These are phyloP conservation scores for Fonsecaea erecta DNA, from an alignment of 2,329 filamentous ascomycete genomes.

Conservation along the genomic window DNA sequence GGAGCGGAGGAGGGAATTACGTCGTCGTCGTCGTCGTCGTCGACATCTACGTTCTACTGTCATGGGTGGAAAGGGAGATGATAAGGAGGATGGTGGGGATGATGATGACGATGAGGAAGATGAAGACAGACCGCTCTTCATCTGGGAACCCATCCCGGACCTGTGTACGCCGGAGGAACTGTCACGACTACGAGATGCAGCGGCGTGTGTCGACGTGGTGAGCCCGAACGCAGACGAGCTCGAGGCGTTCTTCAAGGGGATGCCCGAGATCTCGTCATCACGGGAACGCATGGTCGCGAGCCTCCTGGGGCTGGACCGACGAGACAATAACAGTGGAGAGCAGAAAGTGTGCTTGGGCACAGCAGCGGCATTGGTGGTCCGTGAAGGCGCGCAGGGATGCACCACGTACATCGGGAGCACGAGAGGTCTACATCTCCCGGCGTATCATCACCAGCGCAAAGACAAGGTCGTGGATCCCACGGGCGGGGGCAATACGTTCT, in stretches of 20 bases:
- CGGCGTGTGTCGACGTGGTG: conserved; percentile 62
- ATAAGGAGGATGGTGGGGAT: too few species aligned
- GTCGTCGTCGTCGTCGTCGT: conserved; percentile 10
- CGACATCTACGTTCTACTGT: too few species aligned
- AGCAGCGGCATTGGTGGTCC: conserved; percentile 49
- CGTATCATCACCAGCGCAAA: conserved; percentile 67
- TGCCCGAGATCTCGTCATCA: conserved; percentile 37
- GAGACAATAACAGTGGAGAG: not conserved
- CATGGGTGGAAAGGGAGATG: too few species aligned
- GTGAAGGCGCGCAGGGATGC: conserved; percentile 66
- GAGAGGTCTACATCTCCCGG: conserved; percentile 69
- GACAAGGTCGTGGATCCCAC: conserved; percentile 81
- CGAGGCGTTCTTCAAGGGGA: conserved; percentile 73
- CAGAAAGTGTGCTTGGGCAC: not conserved
- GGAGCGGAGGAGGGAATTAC: conserved; percentile 51
- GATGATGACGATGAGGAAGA: not conserved
- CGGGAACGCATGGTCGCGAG: conserved; percentile 41
- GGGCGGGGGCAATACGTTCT: conserved; percentile 88
- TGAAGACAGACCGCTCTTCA: conserved; percentile 67
- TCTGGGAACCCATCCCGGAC: conserved; percentile 96
- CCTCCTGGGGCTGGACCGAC: conserved; percentile 43
- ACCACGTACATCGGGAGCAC: conserved; percentile 50
- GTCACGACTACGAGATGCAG: conserved; percentile 57
- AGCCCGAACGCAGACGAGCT: conserved; percentile 89
- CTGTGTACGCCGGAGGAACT: conserved; percentile 73